Evolutionary conservation across 176 grass and related monocot species (phyloP).

Genomic region (Triticum monococcum): DNA sequence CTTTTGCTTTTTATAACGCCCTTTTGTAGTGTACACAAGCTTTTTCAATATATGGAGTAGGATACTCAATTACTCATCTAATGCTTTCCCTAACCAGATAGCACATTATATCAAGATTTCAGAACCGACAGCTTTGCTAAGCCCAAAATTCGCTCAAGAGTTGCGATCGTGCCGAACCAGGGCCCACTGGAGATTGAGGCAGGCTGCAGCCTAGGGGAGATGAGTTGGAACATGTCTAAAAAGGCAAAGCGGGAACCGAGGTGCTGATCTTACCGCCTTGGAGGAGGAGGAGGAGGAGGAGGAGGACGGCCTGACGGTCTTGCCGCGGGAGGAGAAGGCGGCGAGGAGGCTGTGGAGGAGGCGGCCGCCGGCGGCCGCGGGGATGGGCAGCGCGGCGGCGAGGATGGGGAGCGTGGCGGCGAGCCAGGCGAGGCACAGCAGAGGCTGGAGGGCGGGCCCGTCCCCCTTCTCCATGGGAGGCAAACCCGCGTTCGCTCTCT

Average conservation of each 20-base stretch:
- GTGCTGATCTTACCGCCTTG: conserved; percentile 37
- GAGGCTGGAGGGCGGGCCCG: conserved; percentile 19
- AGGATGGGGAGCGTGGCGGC: conserved; percentile 48
- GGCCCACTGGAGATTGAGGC: too few relatives aligned
- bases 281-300: conserved; percentile 29
- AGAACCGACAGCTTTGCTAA: not conserved
- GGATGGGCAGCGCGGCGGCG: conserved; percentile 48
- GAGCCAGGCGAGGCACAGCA: conserved; percentile 51
- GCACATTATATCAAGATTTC: not conserved
- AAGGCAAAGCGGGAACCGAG: not conserved
- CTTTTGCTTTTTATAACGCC: not conserved
- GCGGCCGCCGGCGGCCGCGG: conserved; percentile 29
- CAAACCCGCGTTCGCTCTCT: too few relatives aligned
- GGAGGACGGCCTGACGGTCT: conserved; percentile 42
- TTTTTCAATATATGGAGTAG: not conserved
- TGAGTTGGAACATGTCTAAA: not conserved
- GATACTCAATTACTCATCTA: not conserved
- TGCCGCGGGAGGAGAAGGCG: conserved; percentile 42
- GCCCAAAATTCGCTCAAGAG: not conserved
- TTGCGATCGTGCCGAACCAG: not conserved
- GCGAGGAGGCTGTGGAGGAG: conserved; percentile 35
- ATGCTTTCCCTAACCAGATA: not conserved
- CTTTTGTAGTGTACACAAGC: not conserved
- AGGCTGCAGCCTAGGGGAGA: not conserved
- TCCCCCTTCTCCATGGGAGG: conserved; percentile 33